Evolutionary conservation across 495 filamentous ascomycete genomes (phyloP).

Genomic region (Penicillium desertorum): DNA sequence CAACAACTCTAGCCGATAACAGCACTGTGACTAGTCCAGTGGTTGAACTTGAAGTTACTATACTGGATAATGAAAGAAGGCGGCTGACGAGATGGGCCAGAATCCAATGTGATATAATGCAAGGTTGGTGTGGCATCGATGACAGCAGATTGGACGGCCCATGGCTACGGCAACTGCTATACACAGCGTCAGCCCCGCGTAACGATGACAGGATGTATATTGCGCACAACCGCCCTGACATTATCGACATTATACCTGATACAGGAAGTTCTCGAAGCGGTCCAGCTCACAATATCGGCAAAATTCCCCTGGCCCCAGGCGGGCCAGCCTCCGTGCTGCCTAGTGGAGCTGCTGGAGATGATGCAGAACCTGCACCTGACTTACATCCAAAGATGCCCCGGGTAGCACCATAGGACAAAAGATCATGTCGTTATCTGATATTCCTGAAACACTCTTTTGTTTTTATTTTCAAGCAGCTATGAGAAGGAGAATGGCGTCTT

Average conservation of each 20-base stretch:
- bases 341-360: background rate
- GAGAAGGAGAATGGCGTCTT: background rate
- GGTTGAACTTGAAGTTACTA: background rate
- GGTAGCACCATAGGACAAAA: background rate
- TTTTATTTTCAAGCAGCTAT: background rate
- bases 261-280: background rate
- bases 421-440: background rate
- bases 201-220: background rate
- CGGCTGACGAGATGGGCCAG: background rate
- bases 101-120: background rate
- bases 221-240: background rate
- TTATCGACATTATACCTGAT: background rate
- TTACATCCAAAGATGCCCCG: background rate
- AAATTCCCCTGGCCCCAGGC: background rate
- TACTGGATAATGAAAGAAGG: background rate
- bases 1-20: background rate
- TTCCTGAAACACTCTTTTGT: background rate
- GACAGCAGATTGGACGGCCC: background rate
- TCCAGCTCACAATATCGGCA: background rate
- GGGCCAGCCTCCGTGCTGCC: background rate
- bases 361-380: background rate
- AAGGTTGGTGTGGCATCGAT: background rate
- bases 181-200: background rate
- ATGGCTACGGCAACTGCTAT: background rate
- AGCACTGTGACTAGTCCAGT: background rate